Percentiles rank a stretch among this genome's conserved stretches.
These are phyloP conservation scores for Fusarium veterinarium DNA, from an alignment of 2,329 filamentous ascomycete genomes.

Conservation along the genomic window DNA sequence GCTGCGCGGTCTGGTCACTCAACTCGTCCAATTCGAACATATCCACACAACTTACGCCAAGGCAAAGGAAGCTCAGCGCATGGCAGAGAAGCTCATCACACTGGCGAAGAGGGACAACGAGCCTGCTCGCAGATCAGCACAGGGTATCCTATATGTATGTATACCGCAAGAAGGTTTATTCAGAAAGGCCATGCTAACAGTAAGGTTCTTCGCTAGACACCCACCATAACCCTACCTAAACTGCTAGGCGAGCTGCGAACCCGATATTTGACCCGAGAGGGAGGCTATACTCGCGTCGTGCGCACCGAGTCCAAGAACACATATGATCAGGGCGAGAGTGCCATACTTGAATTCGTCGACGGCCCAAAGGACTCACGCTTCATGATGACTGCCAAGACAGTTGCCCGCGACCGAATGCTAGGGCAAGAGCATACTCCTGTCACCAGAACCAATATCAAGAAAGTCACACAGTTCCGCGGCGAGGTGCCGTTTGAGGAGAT, in stretches of 20 bases:
- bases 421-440: constrained; percentile 73
- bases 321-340: constrained; percentile 86
- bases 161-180: not conserved
- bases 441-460: constrained; percentile 81
- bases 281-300: constrained; percentile 94
- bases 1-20: constrained; percentile 94
- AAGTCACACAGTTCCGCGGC: constrained; percentile 85
- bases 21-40: constrained; percentile 90
- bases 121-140: constrained; percentile 78
- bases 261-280: constrained; percentile 82
- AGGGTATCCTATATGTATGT: constrained; percentile 86
- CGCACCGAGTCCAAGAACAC: constrained; percentile 89
- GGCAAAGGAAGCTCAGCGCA: constrained; percentile 93
- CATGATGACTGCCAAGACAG: constrained; percentile 87
- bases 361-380: constrained; percentile 94
- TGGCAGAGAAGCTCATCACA: constrained; percentile 95
- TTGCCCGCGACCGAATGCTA: constrained; percentile 72
- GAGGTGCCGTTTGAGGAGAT: constrained; percentile 74
- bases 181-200: constrained; percentile 17
- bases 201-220: constrained; percentile 62
- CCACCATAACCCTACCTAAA: constrained; percentile 79
- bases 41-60: constrained; percentile 97
- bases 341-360: constrained; percentile 95
- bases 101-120: constrained; percentile 93
- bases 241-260: constrained; percentile 85